Conservation (phyloP, 1,139 yeast species). For the Zygotorulaspora mrakii region DNA sequence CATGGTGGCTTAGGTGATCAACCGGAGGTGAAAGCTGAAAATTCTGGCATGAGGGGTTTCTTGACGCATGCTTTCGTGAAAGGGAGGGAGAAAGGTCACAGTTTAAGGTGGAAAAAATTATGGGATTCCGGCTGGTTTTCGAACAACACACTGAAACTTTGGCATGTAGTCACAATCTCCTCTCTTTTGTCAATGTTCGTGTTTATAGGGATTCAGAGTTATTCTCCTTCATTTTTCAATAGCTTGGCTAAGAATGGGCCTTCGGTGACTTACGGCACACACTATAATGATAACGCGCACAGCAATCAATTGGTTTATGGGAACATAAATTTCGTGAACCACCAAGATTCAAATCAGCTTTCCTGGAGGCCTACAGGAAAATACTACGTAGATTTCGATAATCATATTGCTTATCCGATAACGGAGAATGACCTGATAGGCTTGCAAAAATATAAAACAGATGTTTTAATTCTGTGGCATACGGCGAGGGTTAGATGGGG, state of each 20-base stretch:
- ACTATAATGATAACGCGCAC: slow-evolving; percentile 2
- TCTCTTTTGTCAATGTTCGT: slow-evolving; percentile 11
- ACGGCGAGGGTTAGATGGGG: slow-evolving; percentile 9
- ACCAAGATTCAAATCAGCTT: slow-evolving; percentile 5
- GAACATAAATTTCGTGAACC: slow-evolving; percentile 13
- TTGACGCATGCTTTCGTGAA: slow-evolving; percentile 1
- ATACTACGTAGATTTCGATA: slow-evolving; percentile 22
- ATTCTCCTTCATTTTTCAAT: slow-evolving; percentile 6
- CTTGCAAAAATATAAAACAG: slow-evolving; percentile 15
- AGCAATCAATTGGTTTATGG: slow-evolving; percentile 9
- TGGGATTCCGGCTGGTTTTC: slow-evolving; percentile 1
- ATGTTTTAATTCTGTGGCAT: slow-evolving; percentile 15
- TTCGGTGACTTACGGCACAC: slow-evolving; percentile 4
- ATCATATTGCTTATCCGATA: slow-evolving; percentile 20
- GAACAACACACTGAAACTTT: slow-evolving; percentile 8
- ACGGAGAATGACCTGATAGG: slow-evolving; percentile 14
- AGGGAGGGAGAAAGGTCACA: slow-evolving; percentile 1
- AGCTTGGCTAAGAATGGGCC: slow-evolving; percentile 5
- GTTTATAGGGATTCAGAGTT: slow-evolving; percentile 11
- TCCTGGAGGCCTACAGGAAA: slow-evolving; percentile 22
- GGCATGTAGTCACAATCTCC: slow-evolving; percentile 15
- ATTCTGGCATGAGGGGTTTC: background rate
- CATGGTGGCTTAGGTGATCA: background rate
- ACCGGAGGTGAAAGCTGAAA: background rate
- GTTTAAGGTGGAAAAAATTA: background rate